Conservation (phyloP, 805 yeast genomes). For the Ogataea corticis region DNA sequence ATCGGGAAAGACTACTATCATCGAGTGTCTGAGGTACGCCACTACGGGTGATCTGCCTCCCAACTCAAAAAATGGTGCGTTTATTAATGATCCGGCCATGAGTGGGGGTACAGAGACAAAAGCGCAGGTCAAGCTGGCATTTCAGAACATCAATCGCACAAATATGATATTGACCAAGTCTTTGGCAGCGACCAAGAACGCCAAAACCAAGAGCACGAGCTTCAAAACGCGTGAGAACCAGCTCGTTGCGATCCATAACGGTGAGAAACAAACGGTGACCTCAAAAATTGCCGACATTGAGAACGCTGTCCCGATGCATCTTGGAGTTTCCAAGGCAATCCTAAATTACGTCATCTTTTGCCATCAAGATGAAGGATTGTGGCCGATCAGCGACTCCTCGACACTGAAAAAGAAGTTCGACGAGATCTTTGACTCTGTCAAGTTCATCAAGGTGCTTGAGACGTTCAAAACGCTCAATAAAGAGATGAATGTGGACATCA, state of each 20-base stretch:
- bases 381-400: slow-evolving; percentile 96
- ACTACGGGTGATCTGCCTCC: slow-evolving; percentile 98
- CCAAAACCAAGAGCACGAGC: slow-evolving; percentile 48
- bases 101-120: slow-evolving; percentile 73
- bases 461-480: slow-evolving; percentile 73
- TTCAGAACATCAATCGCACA: slow-evolving; percentile 67
- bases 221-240: slow-evolving; percentile 94
- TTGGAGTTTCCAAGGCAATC: slow-evolving; percentile 88
- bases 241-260: slow-evolving; percentile 61
- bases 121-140: slow-evolving; percentile 90
- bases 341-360: slow-evolving; percentile 93
- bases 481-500: slow-evolving; percentile 74
- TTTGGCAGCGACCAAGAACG: slow-evolving; percentile 69
- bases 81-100: slow-evolving; percentile 87
- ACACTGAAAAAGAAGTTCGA: slow-evolving; percentile 88
- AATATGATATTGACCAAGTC: slow-evolving; percentile 86
- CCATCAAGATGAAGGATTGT: slow-evolving; percentile 93
- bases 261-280: slow-evolving; percentile 72
- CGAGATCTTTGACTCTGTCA: slow-evolving; percentile 93
- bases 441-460: slow-evolving; percentile 88
- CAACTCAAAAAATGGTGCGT: slow-evolving; percentile 93
- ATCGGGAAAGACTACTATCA: slow-evolving; percentile 93
- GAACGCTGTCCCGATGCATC: slow-evolving; percentile 69
- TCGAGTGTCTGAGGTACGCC: slow-evolving; percentile 90
- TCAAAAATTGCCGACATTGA: slow-evolving; percentile 86